Percentiles rank a stretch among this genome's conserved stretches.
phyloP scores from a whole-genome alignment of 73 alveolate species.

The Tetrahymena thermophila region DNA sequence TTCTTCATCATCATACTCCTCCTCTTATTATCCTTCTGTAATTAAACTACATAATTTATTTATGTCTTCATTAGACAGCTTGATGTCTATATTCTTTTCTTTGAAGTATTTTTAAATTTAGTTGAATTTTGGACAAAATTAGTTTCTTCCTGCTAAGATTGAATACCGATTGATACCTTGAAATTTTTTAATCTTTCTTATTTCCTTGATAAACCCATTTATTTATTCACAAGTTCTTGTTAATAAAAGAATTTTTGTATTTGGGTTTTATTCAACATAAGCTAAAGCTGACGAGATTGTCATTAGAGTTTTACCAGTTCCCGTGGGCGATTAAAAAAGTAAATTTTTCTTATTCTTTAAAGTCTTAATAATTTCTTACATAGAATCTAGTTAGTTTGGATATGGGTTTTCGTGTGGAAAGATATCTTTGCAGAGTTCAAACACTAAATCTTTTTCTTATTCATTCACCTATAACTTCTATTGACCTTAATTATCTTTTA shows the following conservation, averaged over 20 bases:
- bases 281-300: not conserved
- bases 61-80: not conserved
- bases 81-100: not conserved
- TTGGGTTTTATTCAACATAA: not conserved
- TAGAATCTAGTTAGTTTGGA: not conserved
- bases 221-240: not conserved
- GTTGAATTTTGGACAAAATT: not conserved
- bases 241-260: not conserved
- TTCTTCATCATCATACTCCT: too few relatives aligned
- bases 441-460: not conserved
- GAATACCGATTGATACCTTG: not conserved
- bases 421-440: not conserved
- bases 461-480: not conserved
- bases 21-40: too few relatives aligned
- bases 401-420: not conserved
- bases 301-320: not conserved
- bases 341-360: not conserved
- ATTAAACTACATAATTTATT: not conserved
- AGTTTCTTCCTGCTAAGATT: not conserved
- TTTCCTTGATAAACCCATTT: not conserved
- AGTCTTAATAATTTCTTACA: not conserved
- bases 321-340: not conserved
- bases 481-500: not conserved
- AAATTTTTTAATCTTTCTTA: not conserved
- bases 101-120: not conserved